Conservation (phyloP, 352 stramenopile genomes). For the Phytopythium oedochilum region DNA sequence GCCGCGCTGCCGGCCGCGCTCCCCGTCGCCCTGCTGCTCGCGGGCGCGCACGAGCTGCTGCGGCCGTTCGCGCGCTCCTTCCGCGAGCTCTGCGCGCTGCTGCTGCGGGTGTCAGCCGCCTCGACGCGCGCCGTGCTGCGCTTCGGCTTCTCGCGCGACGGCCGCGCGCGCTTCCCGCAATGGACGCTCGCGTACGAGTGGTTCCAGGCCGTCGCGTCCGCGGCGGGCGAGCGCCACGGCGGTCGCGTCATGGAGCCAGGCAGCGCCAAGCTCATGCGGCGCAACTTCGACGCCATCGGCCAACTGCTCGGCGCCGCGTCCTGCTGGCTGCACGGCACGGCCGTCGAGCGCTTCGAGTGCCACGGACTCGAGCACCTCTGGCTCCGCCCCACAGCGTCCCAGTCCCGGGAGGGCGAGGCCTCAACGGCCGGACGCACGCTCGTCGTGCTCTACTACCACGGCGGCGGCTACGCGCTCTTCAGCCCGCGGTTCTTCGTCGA, state of each 20-base stretch:
- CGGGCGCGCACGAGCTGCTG: slow-evolving; percentile 28
- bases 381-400: slow-evolving; percentile 14
- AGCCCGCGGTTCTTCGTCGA: slow-evolving; percentile 46
- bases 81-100: slow-evolving; percentile 15
- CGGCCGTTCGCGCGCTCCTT: slow-evolving; percentile 37
- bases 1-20: slow-evolving; percentile 11
- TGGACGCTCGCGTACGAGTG: slow-evolving; percentile 40
- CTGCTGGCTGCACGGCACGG: slow-evolving; percentile 18
- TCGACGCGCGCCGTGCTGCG: slow-evolving; percentile 16
- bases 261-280: slow-evolving; percentile 29
- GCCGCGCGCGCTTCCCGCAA: slow-evolving; percentile 23
- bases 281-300: slow-evolving; percentile 32
- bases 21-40: slow-evolving; percentile 14
- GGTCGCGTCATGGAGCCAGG: slow-evolving; percentile 28
- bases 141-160: slow-evolving; percentile 16
- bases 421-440: slow-evolving; percentile 8
- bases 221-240: slow-evolving; percentile 19
- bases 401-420: background rate
- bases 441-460: slow-evolving; percentile 56
- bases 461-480: slow-evolving; percentile 51
- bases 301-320: slow-evolving; percentile 18
- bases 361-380: slow-evolving; percentile 51
- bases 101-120: slow-evolving; percentile 13
- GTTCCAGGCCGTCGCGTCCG: slow-evolving; percentile 31
- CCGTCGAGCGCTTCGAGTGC: slow-evolving; percentile 24